Conservation (phyloP, 2,329 filamentous ascomycete species). For the Lecanicillium sp. region DNA sequence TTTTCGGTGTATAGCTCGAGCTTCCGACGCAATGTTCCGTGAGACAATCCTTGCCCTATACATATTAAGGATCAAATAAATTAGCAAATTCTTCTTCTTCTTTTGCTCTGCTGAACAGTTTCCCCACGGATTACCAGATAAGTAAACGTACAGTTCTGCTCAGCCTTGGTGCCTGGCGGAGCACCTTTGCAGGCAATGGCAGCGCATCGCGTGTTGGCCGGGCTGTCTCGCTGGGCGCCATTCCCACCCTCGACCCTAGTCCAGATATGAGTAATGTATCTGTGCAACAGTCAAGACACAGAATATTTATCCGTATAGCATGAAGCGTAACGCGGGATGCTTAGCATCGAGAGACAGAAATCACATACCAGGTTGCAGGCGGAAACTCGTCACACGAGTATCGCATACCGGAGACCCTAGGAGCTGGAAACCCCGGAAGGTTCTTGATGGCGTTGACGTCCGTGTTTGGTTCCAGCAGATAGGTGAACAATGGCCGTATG, state of each 20-base stretch:
- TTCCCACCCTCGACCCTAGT: conserved; percentile 16
- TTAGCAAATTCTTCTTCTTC: too few relatives aligned
- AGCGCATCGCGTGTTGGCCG: conserved; percentile 11
- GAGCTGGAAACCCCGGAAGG: background rate
- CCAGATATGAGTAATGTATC: background rate
- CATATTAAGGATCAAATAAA: too few relatives aligned
- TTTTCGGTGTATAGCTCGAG: conserved; percentile 2
- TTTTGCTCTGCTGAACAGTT: too few relatives aligned
- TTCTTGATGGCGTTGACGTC: background rate
- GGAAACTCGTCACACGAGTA: conserved; percentile 24
- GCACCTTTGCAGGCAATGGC: conserved; percentile 7
- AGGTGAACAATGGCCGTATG: conserved; percentile 12
- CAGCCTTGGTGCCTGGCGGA: conserved; percentile 9
- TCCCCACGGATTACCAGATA: background rate
- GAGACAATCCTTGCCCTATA: conserved; percentile 1
- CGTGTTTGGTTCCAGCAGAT: conserved; percentile 10
- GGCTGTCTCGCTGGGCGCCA: background rate
- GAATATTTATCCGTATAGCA: too few relatives aligned
- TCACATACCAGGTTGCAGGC: conserved; percentile 12
- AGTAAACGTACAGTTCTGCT: conserved; percentile 12
- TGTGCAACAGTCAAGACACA: too few relatives aligned
- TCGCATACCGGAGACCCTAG: conserved; percentile 8
- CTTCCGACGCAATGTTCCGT: background rate
- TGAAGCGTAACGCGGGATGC: too few relatives aligned
- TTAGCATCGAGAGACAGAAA: background rate